A percentile compares a stretch with the other conserved stretches of the same genome.
phyloP scores from a whole-genome alignment of 371 early-diverging fungal species.

The Phascolomyces articulosus region DNA sequence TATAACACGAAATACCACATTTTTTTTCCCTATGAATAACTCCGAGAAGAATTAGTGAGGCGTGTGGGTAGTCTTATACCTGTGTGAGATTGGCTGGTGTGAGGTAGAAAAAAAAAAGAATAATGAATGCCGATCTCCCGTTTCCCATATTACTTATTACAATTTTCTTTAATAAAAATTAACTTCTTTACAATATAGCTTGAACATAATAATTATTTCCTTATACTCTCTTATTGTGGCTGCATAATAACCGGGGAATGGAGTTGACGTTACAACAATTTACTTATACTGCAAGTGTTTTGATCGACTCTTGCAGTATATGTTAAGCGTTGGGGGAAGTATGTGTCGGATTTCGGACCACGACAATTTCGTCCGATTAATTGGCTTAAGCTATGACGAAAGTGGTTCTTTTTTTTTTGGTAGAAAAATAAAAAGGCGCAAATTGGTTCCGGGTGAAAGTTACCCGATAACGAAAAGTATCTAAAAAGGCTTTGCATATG shows the following conservation, averaged over 20 bases:
- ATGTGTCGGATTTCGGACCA: background rate
- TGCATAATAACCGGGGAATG: conserved; percentile 4
- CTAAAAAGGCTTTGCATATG: background rate
- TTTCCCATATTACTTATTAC: too few relatives aligned
- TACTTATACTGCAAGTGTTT: background rate
- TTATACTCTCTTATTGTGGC: background rate
- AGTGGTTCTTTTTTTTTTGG: background rate
- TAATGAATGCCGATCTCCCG: background rate
- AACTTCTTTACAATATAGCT: background rate
- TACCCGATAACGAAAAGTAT: too few relatives aligned
- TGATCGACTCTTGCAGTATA: conserved; percentile 2
- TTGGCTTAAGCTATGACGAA: background rate
- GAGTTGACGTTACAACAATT: background rate
- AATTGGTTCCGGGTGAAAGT: background rate
- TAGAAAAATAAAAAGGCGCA: background rate
- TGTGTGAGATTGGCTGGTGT: too few relatives aligned
- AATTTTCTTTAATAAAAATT: too few relatives aligned
- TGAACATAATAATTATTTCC: conserved; percentile 6
- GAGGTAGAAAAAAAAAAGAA: background rate
- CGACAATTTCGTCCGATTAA: background rate
- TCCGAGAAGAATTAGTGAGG: background rate
- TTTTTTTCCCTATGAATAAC: too few relatives aligned
- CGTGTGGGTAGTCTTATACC: too few relatives aligned
- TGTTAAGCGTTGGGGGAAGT: background rate
- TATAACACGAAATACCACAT: background rate